Base-by-base conservation (phyloP, 2,329 filamentous ascomycete genomes). In the Cytospora piceae region DNA sequence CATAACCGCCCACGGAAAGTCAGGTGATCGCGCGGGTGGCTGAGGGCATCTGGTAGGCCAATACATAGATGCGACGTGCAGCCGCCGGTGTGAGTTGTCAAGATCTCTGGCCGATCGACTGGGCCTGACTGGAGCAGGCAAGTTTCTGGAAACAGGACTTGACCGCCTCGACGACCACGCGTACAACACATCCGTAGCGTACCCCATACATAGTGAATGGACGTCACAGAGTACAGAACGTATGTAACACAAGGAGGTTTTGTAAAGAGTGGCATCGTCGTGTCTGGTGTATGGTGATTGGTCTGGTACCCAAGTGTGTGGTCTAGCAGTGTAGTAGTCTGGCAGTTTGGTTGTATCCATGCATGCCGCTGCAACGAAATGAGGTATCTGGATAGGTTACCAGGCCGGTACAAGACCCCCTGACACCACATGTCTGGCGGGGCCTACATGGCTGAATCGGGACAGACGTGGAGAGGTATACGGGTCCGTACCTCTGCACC, bases 81-180 rank as follows among this genome's bases (percentile, higher is more conserved):
- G n/a, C 46, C n/a, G 46, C 46, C 11, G 4, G 46, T 24, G n/a
- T 49, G 46, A 49, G 22, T 24, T 14, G 46, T 49, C 46, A n/a
- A 49, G n/a, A 49, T 49, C 46, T 24, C 46, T 14, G 46, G 46
- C 11, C 46, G 46, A 49, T 49, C 46, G 46, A 49, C 20, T 49
- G 46, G 46, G n/a, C n/a, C n/a, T 5, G 46, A 49, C 39, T 42
- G 39, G 17, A 20, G 39, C 39, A 17, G 15, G 20, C 46, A 24
- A 46, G n/a, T n/a, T 49, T 49, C 24, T 8, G 24, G 22, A 2
- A 22, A 14, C 22, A 49, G 46, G 22, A 12, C n/a, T 49, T 49
- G 46, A 49, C 46, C 46, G 46, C 46, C 46, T 49, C n/a, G 46
- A n/a, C 46, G n/a, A 49, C 46, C 46, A 49, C 46, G n/a, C 9